A percentile compares a stretch with the other conserved stretches of the same genome.
phyloP scores from a whole-genome alignment of 2,329 filamentous ascomycete species.

The Penicillium sp. region DNA sequence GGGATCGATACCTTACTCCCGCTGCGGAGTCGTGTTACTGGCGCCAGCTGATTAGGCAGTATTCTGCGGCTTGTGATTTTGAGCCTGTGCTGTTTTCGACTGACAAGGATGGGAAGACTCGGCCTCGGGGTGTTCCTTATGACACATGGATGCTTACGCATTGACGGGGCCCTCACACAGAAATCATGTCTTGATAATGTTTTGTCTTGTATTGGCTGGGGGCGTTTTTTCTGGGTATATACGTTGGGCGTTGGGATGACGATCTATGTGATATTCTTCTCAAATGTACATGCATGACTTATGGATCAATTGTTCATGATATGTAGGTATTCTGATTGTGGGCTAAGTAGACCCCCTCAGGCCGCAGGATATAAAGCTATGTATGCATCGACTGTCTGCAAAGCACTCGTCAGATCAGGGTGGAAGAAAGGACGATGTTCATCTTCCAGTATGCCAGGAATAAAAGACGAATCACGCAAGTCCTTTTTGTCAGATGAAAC shows the following conservation, averaged over 20 bases:
- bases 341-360: neutral
- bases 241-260: slow-evolving; percentile 1
- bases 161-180: slow-evolving; percentile 1
- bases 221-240: slow-evolving; percentile 3
- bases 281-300: neutral
- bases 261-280: neutral
- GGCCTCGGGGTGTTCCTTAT: slow-evolving; percentile 37
- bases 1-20: slow-evolving; percentile 53
- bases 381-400: slow-evolving; percentile 62
- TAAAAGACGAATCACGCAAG: neutral
- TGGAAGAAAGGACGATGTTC: slow-evolving; percentile 86
- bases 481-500: neutral
- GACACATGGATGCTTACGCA: slow-evolving; percentile 41
- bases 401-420: slow-evolving; percentile 76
- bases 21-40: slow-evolving; percentile 56
- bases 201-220: neutral
- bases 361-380: too few relatives aligned
- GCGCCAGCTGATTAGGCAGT: slow-evolving; percentile 45
- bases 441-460: slow-evolving; percentile 40
- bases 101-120: slow-evolving; percentile 28
- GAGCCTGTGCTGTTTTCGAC: slow-evolving; percentile 37
- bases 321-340: neutral
- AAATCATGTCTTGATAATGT: neutral
- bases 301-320: neutral
- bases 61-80: slow-evolving; percentile 41